Conservation (phyloP, 176 grass and related monocot species). For the Olyra latifolia region DNA sequence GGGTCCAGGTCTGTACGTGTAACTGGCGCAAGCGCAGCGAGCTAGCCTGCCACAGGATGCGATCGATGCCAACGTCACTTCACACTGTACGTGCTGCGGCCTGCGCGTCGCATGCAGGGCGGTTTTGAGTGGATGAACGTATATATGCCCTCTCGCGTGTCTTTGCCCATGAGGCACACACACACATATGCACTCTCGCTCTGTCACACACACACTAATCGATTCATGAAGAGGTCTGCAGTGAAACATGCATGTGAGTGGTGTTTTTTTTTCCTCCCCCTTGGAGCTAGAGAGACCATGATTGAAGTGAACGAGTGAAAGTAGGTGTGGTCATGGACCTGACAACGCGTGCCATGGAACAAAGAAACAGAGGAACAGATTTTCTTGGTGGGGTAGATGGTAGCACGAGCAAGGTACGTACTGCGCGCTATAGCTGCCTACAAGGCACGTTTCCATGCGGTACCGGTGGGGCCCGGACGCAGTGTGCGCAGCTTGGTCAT, state of each 20-base stretch:
- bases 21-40: background rate
- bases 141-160: too few species aligned
- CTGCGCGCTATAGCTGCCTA: background rate
- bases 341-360: background rate
- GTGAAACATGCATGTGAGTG: background rate
- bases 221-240: background rate
- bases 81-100: background rate
- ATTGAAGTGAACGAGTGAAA: background rate
- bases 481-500: background rate
- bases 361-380: background rate
- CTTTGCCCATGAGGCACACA: too few species aligned
- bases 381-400: background rate
- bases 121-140: background rate
- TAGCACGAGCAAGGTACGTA: background rate
- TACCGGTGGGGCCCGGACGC: background rate
- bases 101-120: background rate
- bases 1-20: background rate
- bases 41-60: background rate
- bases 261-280: background rate
- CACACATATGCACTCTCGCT: too few species aligned
- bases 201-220: too few species aligned
- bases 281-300: background rate
- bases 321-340: background rate
- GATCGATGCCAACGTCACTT: background rate
- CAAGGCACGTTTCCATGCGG: background rate